phyloP scores from a whole-genome alignment of 169 alveolate genomes.

The Cryptosporidium ryanae region DNA sequence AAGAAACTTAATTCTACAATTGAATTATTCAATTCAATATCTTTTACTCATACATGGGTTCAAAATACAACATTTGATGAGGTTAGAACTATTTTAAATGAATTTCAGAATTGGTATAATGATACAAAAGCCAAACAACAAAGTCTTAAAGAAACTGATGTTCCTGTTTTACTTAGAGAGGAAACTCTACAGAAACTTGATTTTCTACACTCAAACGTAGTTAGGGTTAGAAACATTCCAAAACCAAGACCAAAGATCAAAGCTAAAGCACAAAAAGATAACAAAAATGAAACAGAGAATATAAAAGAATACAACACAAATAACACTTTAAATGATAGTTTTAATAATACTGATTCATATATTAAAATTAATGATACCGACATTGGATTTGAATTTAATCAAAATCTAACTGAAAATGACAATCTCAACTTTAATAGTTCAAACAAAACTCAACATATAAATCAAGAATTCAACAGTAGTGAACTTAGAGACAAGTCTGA shows the following conservation, averaged over 20 bases:
- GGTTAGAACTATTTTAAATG: constrained; percentile 28
- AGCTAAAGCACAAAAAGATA: constrained; percentile 19
- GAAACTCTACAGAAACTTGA: constrained; percentile 22
- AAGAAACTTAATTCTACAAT: constrained; percentile 40
- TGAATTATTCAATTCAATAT: constrained; percentile 39
- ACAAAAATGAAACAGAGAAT: neutral
- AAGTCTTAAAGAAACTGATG: constrained; percentile 34
- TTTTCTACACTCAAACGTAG: constrained; percentile 9
- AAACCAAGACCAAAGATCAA: constrained; percentile 72
- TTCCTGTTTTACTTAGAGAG: constrained; percentile 34
- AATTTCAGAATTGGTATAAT: constrained; percentile 53
- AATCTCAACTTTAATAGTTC: neutral
- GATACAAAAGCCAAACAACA: constrained; percentile 14
- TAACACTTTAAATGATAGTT: neutral
- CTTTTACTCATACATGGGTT: constrained; percentile 69
- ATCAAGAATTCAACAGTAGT: neutral
- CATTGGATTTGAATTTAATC: neutral
- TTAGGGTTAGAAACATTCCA: constrained; percentile 37
- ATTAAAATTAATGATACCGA: neutral
- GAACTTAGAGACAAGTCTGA: constrained; percentile 1
- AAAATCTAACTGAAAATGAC: too few species aligned
- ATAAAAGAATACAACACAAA: neutral
- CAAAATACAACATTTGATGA: constrained; percentile 62
- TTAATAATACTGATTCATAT: neutral
- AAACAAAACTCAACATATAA: neutral